Conservation (phyloP, 2,329 filamentous ascomycete genomes). For the Fusarium sp. region DNA sequence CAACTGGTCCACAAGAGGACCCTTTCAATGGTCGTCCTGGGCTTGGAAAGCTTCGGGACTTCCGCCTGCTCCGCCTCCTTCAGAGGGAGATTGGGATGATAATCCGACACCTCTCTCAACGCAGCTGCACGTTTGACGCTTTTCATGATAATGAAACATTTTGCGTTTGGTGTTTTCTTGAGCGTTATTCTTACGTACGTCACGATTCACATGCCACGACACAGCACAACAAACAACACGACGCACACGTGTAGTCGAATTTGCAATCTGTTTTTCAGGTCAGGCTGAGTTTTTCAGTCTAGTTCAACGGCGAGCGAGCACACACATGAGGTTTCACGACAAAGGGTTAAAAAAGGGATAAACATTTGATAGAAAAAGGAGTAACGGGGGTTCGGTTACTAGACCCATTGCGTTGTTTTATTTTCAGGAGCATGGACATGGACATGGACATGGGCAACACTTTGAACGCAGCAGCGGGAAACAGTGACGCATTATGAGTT, state of each 20-base stretch:
- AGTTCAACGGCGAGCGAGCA: slow-evolving; percentile 28
- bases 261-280: slow-evolving; percentile 30
- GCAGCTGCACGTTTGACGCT: background rate
- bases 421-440: slow-evolving; percentile 11
- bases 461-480: slow-evolving; percentile 18
- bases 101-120: background rate
- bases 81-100: background rate
- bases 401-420: slow-evolving; percentile 22
- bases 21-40: background rate
- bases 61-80: slow-evolving; percentile 11
- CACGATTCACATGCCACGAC: slow-evolving; percentile 17
- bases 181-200: slow-evolving; percentile 13
- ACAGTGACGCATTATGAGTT: slow-evolving; percentile 29
- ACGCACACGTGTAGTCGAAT: slow-evolving; percentile 27
- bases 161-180: slow-evolving; percentile 14
- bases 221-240: background rate
- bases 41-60: slow-evolving; percentile 2
- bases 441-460: slow-evolving; percentile 13
- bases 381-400: slow-evolving; percentile 22
- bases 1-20: background rate
- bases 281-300: slow-evolving; percentile 19
- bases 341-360: slow-evolving; percentile 22
- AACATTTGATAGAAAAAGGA: slow-evolving; percentile 38
- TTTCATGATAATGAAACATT: slow-evolving; percentile 29
- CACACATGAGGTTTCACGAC: slow-evolving; percentile 26